These are phyloP conservation scores for Dysphania ambrosioides DNA, from an alignment of 148 eudicot genomes.

Conservation along the genomic window DNA sequence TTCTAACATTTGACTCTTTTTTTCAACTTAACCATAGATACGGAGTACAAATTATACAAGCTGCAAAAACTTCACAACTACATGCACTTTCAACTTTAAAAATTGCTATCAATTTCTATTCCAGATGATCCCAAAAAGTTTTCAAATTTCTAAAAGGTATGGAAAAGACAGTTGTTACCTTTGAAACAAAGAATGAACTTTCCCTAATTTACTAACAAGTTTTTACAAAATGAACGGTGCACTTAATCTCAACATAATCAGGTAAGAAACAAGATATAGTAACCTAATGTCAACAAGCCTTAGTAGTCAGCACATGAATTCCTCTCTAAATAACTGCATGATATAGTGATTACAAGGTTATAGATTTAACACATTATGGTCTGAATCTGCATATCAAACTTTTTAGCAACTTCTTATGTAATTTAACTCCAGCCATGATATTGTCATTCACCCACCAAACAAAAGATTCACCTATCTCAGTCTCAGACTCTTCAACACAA, in stretches of 20 bases:
- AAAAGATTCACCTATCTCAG: not conserved
- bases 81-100: not conserved
- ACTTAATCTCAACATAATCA: conserved; percentile 1
- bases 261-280: not conserved
- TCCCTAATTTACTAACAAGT: not conserved
- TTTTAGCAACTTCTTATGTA: not conserved
- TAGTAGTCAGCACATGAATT: not conserved
- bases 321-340: not conserved
- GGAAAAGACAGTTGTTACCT: not conserved
- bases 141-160: not conserved
- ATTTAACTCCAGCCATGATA: not conserved
- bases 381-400: not conserved
- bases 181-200: not conserved
- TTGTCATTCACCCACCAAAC: not conserved
- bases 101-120: not conserved
- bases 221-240: not conserved
- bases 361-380: not conserved
- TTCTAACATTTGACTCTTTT: not conserved
- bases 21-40: not conserved
- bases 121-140: not conserved
- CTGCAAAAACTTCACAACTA: not conserved
- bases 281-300: not conserved
- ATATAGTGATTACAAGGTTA: not conserved
- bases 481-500: not conserved
- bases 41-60: not conserved